phyloP scores from a whole-genome alignment of 805 yeast species.

The Diddensiella caesifluorescens region DNA sequence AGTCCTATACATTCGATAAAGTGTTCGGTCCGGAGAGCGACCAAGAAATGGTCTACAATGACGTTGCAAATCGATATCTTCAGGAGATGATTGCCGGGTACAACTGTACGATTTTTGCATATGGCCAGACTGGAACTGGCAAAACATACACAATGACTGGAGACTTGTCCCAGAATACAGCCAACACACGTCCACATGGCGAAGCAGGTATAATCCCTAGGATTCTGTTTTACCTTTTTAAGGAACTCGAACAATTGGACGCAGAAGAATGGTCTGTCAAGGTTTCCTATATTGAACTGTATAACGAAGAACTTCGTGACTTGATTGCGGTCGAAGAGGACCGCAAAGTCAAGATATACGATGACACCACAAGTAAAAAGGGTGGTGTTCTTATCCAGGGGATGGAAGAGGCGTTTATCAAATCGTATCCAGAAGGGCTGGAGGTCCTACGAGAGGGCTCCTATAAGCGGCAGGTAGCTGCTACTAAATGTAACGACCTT shows the following conservation, averaged over 20 bases:
- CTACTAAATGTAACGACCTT: conserved; percentile 67
- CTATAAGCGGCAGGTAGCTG: conserved; percentile 59
- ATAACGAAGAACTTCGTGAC: conserved; percentile 79
- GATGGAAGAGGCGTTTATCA: conserved; percentile 49
- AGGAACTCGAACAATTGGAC: conserved; percentile 33
- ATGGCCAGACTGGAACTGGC: conserved; percentile 92
- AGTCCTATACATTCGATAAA: conserved; percentile 52
- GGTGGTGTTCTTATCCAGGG: conserved; percentile 49
- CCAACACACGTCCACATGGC: conserved; percentile 26
- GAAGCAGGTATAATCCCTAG: conserved; percentile 62
- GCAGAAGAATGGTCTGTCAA: conserved; percentile 59
- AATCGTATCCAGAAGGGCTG: conserved; percentile 45
- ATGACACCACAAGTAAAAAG: conserved; percentile 39
- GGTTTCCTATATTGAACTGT: conserved; percentile 74
- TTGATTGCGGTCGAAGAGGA: conserved; percentile 43
- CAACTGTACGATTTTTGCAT: conserved; percentile 86
- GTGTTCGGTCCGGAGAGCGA: conserved; percentile 49
- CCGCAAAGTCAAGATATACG: conserved; percentile 50
- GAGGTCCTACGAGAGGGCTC: conserved; percentile 51
- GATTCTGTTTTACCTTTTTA: conserved; percentile 48
- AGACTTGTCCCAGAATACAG: conserved; percentile 24
- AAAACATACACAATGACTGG: conserved; percentile 73
- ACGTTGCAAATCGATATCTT: conserved; percentile 38
- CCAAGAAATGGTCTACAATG: conserved; percentile 54
- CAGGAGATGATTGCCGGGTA: conserved; percentile 52